Evolutionary conservation across 306 rosid genomes (phyloP).

Genomic region (Cicer arietinum): DNA sequence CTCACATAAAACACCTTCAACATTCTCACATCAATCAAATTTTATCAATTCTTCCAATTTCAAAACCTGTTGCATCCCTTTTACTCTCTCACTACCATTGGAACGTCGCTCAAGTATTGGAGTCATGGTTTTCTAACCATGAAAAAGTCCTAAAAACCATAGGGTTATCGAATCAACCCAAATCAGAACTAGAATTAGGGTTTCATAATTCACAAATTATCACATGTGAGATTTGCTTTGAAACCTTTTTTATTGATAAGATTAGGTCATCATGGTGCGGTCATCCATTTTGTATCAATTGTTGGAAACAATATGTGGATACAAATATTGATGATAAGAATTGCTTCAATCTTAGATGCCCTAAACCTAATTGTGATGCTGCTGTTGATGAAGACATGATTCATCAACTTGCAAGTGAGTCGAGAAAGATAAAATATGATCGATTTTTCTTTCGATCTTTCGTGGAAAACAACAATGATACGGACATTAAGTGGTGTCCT

Average conservation of each 20-base stretch:
- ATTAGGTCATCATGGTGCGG: conserved; percentile 24
- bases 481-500: conserved; percentile 41
- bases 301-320: conserved; percentile 28
- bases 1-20: background rate
- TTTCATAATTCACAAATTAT: background rate
- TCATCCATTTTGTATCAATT: conserved; percentile 23
- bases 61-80: background rate
- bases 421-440: conserved; percentile 5
- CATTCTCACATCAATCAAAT: background rate
- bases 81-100: background rate
- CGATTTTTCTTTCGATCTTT: conserved; percentile 6
- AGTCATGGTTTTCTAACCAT: background rate
- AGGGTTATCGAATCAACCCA: background rate
- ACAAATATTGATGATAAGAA: background rate
- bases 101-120: background rate
- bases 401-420: background rate
- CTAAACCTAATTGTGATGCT: background rate
- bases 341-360: conserved; percentile 36
- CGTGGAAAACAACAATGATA: conserved; percentile 27
- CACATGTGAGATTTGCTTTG: background rate
- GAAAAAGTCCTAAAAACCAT: background rate
- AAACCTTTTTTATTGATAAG: background rate
- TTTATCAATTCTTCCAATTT: background rate
- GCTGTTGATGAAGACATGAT: conserved; percentile 33
- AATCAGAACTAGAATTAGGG: background rate